Evolutionary conservation across 2,329 filamentous ascomycete species (phyloP).

Genomic region (Colletotrichum sp.): DNA sequence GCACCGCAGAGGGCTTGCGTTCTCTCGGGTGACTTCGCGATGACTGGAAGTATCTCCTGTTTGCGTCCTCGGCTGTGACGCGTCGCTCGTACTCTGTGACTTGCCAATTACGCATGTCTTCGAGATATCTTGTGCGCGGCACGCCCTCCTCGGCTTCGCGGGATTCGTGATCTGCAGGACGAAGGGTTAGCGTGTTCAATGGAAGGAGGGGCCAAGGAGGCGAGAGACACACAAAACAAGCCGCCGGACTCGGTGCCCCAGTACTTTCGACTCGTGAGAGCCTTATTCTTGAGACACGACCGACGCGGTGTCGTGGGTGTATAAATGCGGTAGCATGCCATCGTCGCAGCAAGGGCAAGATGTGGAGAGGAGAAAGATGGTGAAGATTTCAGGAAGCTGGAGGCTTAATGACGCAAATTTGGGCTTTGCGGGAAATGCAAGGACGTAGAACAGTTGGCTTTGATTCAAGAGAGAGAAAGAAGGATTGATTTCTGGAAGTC

Average conservation of each 20-base stretch:
- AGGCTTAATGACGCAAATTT: background rate
- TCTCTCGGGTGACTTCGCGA: background rate
- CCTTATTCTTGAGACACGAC: background rate
- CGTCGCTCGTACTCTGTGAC: background rate
- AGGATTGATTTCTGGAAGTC: background rate
- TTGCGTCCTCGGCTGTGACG: background rate
- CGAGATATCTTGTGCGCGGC: background rate
- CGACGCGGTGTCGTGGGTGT: background rate
- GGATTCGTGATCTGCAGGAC: background rate
- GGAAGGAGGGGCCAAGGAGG: accelerated
- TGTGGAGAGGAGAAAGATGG: background rate
- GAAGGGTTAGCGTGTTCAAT: accelerated
- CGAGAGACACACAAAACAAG: background rate
- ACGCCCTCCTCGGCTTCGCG: background rate
- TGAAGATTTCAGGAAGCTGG: background rate
- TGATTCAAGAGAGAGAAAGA: background rate
- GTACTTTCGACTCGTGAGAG: background rate
- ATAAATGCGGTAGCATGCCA: background rate
- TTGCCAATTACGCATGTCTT: background rate
- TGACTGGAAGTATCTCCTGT: background rate
- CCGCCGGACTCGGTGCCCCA: background rate
- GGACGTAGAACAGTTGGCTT: background rate
- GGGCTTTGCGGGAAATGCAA: background rate
- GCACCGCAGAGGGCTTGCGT: background rate
- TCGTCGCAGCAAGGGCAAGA: background rate